A percentile compares a stretch with the other conserved stretches of the same genome.
phyloP scores from a whole-genome alignment of 1,284 basidiomycete genomes.

The Mycena sp. region DNA sequence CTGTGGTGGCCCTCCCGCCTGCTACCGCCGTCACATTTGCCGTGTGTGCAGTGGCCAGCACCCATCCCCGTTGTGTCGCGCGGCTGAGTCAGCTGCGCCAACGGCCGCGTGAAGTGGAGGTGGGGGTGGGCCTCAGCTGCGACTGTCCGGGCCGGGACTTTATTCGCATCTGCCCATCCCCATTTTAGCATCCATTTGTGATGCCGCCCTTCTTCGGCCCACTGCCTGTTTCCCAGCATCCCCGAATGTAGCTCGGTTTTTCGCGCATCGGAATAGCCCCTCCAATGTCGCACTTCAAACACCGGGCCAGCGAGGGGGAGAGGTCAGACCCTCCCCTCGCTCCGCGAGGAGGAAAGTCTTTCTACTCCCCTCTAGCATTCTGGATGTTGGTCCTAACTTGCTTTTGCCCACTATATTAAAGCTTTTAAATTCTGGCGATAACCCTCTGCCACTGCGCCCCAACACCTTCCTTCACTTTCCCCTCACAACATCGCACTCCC shows the following conservation, averaged over 20 bases:
- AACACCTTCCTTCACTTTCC: constrained; percentile 10
- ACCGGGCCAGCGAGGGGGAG: constrained; percentile 13
- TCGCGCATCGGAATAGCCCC: not conserved
- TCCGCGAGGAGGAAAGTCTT: constrained; percentile 13
- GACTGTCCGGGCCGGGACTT: not conserved
- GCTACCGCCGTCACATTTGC: constrained; percentile 1
- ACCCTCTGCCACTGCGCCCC: not conserved
- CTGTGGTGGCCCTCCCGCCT: too few species aligned
- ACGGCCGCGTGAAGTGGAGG: not conserved
- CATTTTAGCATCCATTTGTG: not conserved
- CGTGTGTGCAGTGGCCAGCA: not conserved
- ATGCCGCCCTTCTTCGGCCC: not conserved
- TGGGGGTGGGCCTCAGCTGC: not conserved
- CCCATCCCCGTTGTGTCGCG: not conserved
- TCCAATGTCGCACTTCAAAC: not conserved
- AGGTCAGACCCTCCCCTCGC: constrained; percentile 7
- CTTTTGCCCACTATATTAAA: constrained; percentile 1
- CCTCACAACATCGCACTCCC: not conserved
- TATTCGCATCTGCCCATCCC: not conserved
- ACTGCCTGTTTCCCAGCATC: not conserved
- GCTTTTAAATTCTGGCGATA: not conserved
- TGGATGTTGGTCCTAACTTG: not conserved
- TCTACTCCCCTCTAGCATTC: not conserved
- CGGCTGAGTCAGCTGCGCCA: too few species aligned
- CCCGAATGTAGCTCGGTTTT: too few species aligned